phyloP scores from a whole-genome alignment of 345 rosid genomes.

The Populus simonii region DNA sequence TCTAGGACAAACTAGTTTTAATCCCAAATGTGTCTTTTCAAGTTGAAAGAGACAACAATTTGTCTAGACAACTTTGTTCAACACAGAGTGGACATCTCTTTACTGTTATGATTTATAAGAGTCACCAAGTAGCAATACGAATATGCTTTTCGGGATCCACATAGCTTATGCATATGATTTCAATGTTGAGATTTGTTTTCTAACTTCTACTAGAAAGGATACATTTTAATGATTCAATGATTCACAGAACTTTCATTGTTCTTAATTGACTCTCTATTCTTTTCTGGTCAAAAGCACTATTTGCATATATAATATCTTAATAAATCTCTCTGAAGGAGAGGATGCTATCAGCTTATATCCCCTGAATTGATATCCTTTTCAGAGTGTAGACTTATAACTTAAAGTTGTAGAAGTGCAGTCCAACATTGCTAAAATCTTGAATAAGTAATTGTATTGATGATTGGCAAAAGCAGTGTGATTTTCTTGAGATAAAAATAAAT shows the following conservation, averaged over 20 bases:
- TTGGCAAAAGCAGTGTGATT: background rate
- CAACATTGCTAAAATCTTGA: background rate
- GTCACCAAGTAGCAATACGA: background rate
- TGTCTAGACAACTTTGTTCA: background rate
- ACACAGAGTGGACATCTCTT: background rate
- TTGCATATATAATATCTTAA: background rate
- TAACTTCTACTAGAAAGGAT: too few relatives aligned
- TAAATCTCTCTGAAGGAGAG: background rate
- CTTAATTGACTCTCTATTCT: background rate
- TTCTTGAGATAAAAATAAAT: background rate
- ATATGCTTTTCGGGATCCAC: background rate
- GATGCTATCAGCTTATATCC: background rate
- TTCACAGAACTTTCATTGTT: background rate
- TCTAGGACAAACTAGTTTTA: background rate
- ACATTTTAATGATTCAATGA: background rate
- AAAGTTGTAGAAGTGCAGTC: background rate
- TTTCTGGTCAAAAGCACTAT: background rate
- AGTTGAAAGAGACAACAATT: background rate
- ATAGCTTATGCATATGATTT: background rate
- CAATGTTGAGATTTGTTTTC: background rate
- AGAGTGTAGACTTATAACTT: background rate
- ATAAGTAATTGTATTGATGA: background rate
- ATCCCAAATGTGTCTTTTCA: background rate
- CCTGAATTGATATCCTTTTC: background rate
- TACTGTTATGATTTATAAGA: background rate